Percentiles rank a stretch among this genome's conserved stretches.
Conservation (phyloP, 2,329 filamentous ascomycete genomes). For the Cladophialophora bantiana region DNA sequence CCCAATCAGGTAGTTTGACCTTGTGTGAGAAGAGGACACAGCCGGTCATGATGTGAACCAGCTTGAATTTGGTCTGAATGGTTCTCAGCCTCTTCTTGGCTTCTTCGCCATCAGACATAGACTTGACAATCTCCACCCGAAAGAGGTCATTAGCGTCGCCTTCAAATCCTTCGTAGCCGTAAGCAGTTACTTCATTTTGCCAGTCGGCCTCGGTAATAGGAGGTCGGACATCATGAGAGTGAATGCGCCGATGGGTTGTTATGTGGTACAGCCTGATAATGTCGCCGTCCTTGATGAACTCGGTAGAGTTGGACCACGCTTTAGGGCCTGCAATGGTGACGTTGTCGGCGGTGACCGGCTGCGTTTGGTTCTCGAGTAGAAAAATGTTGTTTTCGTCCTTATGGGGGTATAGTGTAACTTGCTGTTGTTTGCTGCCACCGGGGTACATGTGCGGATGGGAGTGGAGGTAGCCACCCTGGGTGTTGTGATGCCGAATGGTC, state of each 20-base stretch:
- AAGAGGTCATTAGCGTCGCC: constrained; percentile 97
- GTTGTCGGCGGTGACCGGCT: constrained; percentile 74
- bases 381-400: constrained; percentile 99
- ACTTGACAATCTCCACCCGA: constrained; percentile 92
- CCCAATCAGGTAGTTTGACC: constrained; percentile 98
- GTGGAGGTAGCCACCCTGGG: constrained; percentile 96
- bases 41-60: constrained; percentile 95
- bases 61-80: constrained; percentile 94
- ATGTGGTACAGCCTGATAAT: constrained; percentile 84
- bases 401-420: constrained; percentile 97
- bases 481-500: constrained; percentile 90
- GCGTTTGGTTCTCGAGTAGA: constrained; percentile 93
- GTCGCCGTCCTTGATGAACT: constrained; percentile 78
- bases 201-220: constrained; percentile 87
- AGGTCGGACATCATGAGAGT: constrained; percentile 92
- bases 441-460: constrained; percentile 98
- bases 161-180: constrained; percentile 95
- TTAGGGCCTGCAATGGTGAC: constrained; percentile 80
- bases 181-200: constrained; percentile 96
- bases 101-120: constrained; percentile 76
- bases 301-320: constrained; percentile 78
- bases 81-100: constrained; percentile 88
- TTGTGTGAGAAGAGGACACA: constrained; percentile 98
- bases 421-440: constrained; percentile 95
- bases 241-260: constrained; percentile 83